phyloP scores from a whole-genome alignment of 2,329 filamentous ascomycete genomes.

The Verticillium nonalfalfae region DNA sequence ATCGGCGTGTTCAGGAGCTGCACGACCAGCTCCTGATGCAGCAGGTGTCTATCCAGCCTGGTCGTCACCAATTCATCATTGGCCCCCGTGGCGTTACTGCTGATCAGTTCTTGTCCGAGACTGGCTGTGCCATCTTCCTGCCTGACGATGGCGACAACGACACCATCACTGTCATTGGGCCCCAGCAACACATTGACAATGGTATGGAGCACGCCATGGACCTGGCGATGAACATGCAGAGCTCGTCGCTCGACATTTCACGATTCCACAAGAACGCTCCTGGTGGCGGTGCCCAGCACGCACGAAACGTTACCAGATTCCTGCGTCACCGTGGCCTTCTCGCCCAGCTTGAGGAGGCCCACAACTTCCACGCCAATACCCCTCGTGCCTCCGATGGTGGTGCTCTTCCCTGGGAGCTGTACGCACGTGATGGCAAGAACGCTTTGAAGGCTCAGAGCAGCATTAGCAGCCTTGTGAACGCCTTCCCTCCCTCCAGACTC shows the following conservation, averaged over 20 bases:
- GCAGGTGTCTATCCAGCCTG: slow-evolving; percentile 75
- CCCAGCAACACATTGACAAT: slow-evolving; percentile 62
- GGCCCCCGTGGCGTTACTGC: slow-evolving; percentile 74
- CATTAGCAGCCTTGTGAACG: slow-evolving; percentile 66
- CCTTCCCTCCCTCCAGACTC: slow-evolving; percentile 69
- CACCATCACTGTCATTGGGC: slow-evolving; percentile 78
- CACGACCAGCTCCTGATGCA: slow-evolving; percentile 70
- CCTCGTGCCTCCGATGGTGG: slow-evolving; percentile 59
- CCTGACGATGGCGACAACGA: slow-evolving; percentile 75
- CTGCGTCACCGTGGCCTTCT: slow-evolving; percentile 77
- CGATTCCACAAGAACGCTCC: slow-evolving; percentile 71
- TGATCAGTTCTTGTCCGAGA: slow-evolving; percentile 83
- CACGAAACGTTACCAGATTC: slow-evolving; percentile 82
- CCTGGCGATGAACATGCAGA: slow-evolving; percentile 80
- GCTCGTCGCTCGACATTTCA: slow-evolving; percentile 75
- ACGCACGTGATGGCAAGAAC: slow-evolving; percentile 80
- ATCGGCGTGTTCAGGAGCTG: slow-evolving; percentile 70
- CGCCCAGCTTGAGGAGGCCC: slow-evolving; percentile 70
- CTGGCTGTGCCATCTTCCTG: slow-evolving; percentile 82
- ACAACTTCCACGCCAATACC: slow-evolving; percentile 83
- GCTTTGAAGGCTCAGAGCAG: slow-evolving; percentile 68
- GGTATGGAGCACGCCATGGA: slow-evolving; percentile 83
- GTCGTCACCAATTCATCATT: slow-evolving; percentile 91
- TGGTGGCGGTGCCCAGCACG: slow-evolving; percentile 68
- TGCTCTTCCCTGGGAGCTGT: slow-evolving; percentile 79